These are phyloP conservation scores for Noccaea caerulescens DNA, from an alignment of 345 rosid species.

Conservation along the genomic window DNA sequence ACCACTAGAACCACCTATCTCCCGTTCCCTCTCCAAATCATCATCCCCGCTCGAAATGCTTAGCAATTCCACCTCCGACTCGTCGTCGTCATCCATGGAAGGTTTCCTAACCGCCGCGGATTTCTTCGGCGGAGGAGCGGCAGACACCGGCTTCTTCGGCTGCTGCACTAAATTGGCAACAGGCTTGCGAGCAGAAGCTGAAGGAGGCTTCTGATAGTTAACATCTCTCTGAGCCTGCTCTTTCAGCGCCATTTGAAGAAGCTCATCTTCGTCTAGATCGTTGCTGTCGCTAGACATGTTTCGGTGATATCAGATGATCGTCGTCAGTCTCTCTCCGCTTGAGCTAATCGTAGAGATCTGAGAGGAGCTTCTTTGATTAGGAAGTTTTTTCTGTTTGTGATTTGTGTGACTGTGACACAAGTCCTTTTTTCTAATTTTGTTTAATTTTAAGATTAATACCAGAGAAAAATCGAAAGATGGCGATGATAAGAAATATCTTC, in stretches of 20 bases:
- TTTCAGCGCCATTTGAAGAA: constrained; percentile 90
- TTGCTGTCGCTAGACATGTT: constrained; percentile 88
- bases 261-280: constrained; percentile 84
- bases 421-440: neutral
- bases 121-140: constrained; percentile 38
- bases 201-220: constrained; percentile 64
- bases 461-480: neutral
- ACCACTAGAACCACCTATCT: constrained; percentile 41
- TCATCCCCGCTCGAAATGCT: constrained; percentile 99
- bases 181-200: constrained; percentile 57
- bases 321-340: constrained; percentile 1
- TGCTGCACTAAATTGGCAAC: constrained; percentile 82
- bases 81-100: constrained; percentile 75
- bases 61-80: constrained; percentile 96
- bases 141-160: constrained; percentile 40
- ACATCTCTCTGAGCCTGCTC: constrained; percentile 85
- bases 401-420: constrained; percentile 4
- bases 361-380: neutral
- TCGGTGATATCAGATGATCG: constrained; percentile 21
- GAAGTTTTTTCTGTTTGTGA: neutral
- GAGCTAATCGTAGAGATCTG: constrained; percentile 44
- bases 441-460: neutral
- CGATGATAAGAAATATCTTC: neutral
- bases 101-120: constrained; percentile 47
- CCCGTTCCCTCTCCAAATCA: constrained; percentile 60